Conservation (phyloP, 1,284 basidiomycete genomes). For the Bondarzewia mesenterica region DNA sequence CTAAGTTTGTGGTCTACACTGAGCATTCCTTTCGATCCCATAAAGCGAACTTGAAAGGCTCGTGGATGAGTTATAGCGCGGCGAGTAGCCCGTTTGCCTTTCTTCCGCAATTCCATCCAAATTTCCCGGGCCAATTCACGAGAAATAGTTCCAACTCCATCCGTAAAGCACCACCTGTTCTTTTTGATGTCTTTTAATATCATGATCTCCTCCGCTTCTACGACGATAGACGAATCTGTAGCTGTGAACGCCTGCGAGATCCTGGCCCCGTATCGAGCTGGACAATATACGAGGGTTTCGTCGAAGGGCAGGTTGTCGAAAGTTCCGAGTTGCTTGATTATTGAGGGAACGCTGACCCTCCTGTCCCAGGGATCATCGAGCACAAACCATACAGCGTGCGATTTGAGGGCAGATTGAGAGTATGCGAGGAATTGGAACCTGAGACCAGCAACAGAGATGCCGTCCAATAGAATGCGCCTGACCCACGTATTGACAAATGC, state of each 20-base stretch:
- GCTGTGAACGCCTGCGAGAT: slow-evolving; percentile 69
- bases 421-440: slow-evolving; percentile 49
- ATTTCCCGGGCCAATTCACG: slow-evolving; percentile 45
- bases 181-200: slow-evolving; percentile 35
- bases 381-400: slow-evolving; percentile 53
- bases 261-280: slow-evolving; percentile 63
- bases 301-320: slow-evolving; percentile 42
- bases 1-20: slow-evolving; percentile 42
- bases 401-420: slow-evolving; percentile 45
- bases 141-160: slow-evolving; percentile 66
- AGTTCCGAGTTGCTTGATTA: slow-evolving; percentile 45
- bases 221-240: slow-evolving; percentile 49
- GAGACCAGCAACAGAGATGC: slow-evolving; percentile 40
- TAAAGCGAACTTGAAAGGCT: slow-evolving; percentile 52
- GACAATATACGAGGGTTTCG: slow-evolving; percentile 41
- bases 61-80: slow-evolving; percentile 30
- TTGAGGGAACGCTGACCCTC: slow-evolving; percentile 32
- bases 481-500: slow-evolving; percentile 37
- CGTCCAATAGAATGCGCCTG: slow-evolving; percentile 32
- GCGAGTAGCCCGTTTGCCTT: slow-evolving; percentile 27
- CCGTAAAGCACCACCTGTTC: slow-evolving; percentile 46
- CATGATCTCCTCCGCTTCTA: slow-evolving; percentile 46
- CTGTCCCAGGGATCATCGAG: slow-evolving; percentile 26
- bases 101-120: slow-evolving; percentile 32
- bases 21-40: slow-evolving; percentile 58